phyloP scores from a whole-genome alignment of 2,329 filamentous ascomycete genomes.

The Fusarium nanum region DNA sequence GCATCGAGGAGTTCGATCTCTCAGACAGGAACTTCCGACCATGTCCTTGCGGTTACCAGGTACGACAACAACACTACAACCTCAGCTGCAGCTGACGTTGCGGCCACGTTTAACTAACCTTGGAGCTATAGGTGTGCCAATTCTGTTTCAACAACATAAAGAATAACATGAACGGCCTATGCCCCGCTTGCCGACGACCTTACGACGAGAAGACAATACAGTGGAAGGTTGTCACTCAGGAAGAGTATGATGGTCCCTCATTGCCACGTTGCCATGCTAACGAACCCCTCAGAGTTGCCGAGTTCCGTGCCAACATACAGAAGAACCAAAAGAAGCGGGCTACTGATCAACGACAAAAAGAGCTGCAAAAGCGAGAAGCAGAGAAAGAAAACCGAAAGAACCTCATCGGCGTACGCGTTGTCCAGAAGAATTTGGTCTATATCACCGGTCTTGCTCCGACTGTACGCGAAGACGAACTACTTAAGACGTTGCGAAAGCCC shows the following conservation, averaged over 20 bases:
- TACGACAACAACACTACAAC: constrained; percentile 56
- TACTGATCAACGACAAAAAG: constrained; percentile 85
- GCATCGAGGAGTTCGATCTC: constrained; percentile 98
- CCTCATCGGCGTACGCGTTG: constrained; percentile 91
- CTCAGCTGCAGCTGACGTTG: constrained; percentile 4
- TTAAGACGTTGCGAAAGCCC: constrained; percentile 88
- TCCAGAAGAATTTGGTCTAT: constrained; percentile 99
- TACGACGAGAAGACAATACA: constrained; percentile 98
- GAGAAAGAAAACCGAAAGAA: constrained; percentile 97
- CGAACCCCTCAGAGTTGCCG: constrained; percentile 67
- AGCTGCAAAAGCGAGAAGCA: constrained; percentile 94
- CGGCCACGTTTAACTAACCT: constrained; percentile 44
- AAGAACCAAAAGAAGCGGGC: constrained; percentile 95
- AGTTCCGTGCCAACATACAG: constrained; percentile 80
- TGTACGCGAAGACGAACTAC: constrained; percentile 89
- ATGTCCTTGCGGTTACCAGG: constrained; percentile 98
- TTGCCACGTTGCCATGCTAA: constrained; percentile 33
- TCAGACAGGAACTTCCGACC: constrained; percentile 97
- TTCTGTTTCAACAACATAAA: constrained; percentile 99
- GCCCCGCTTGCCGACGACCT: constrained; percentile 93
- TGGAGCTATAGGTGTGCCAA: constrained; percentile 82
- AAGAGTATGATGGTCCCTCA: constrained; percentile 76
- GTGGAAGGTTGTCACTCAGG: constrained; percentile 92
- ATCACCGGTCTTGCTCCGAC: constrained; percentile 94
- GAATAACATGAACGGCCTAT: constrained; percentile 96